Percentiles rank a stretch among this genome's conserved stretches.
These are phyloP conservation scores for Ziziphus jujuba DNA, from an alignment of 306 rosid genomes.

Conservation along the genomic window DNA sequence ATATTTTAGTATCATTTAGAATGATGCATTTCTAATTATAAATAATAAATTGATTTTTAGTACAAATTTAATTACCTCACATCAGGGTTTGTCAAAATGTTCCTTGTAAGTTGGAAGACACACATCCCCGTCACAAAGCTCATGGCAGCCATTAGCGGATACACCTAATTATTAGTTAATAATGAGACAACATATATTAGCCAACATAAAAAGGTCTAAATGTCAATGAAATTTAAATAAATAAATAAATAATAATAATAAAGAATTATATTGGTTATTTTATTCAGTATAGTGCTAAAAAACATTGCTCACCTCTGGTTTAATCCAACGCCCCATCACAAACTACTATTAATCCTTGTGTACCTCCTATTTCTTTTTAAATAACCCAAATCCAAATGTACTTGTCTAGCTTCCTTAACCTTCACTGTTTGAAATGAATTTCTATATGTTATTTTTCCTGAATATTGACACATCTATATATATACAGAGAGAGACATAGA, in stretches of 20 bases:
- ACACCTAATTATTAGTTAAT: conserved; percentile 43
- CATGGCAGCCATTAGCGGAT: conserved; percentile 87
- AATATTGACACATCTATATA: conserved; percentile 20
- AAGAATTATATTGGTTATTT: no score
- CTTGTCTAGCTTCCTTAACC: conserved; percentile 4
- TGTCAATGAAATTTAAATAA: not conserved
- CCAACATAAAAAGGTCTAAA: no score
- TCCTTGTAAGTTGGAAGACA: conserved; percentile 64
- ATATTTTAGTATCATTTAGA: no score
- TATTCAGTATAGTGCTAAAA: not conserved
- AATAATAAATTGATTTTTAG: not conserved
- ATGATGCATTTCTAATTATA: not conserved
- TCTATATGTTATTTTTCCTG: not conserved
- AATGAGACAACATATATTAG: not conserved
- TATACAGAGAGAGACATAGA: conserved; percentile 5
- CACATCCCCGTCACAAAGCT: conserved; percentile 69
- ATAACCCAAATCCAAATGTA: not conserved
- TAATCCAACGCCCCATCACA: conserved; percentile 89
- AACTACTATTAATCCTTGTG: not conserved
- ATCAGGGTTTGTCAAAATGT: conserved; percentile 66
- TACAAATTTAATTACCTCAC: conserved; percentile 61
- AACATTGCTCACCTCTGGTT: conserved; percentile 64
- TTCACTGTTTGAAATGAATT: conserved; percentile 7
- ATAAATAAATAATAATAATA: no score
- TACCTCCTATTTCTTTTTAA: not conserved